Percentiles rank a stretch among this genome's conserved stretches.
phyloP scores from a whole-genome alignment of 2,329 filamentous ascomycete species.

The Ophiocordyceps camponoti-saundersi region DNA sequence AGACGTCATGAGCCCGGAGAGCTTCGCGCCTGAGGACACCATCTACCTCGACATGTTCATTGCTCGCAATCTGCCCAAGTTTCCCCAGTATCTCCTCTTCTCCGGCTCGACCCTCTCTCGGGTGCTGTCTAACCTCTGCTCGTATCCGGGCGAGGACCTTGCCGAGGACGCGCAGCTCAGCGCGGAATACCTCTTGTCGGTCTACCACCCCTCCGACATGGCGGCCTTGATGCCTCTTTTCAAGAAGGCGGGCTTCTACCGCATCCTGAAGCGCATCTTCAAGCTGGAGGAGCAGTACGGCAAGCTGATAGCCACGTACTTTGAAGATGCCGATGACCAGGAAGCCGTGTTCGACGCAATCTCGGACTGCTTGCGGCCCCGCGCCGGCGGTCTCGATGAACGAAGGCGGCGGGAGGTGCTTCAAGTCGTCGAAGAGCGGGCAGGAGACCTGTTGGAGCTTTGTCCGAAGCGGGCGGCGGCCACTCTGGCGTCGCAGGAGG shows the following conservation, averaged over 20 bases:
- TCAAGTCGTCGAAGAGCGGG: conserved; percentile 45
- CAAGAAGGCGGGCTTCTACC: conserved; percentile 66
- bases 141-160: conserved; percentile 64
- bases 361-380: conserved; percentile 51
- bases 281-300: conserved; percentile 63
- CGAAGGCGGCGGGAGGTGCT: conserved; percentile 62
- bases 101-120: conserved; percentile 72
- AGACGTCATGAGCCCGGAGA: conserved; percentile 67
- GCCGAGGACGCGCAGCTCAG: conserved; percentile 94
- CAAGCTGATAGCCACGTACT: conserved; percentile 62
- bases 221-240: conserved; percentile 61
- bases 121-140: conserved; percentile 67
- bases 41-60: conserved; percentile 99
- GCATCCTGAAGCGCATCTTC: conserved; percentile 82
- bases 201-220: conserved; percentile 80
- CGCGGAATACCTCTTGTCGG: conserved; percentile 82
- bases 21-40: conserved; percentile 65
- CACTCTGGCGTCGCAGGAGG: conserved; percentile 42
- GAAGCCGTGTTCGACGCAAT: conserved; percentile 67
- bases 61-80: conserved; percentile 87
- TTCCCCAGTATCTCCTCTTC: conserved; percentile 85
- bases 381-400: conserved; percentile 42
- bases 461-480: conserved; percentile 48
- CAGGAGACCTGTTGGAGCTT: conserved; percentile 48
- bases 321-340: conserved; percentile 68